A percentile compares a stretch with the other conserved stretches of the same genome.
Evolutionary conservation across 2,329 filamentous ascomycete species (phyloP).

Genomic region (Cryphonectria parasitica): DNA sequence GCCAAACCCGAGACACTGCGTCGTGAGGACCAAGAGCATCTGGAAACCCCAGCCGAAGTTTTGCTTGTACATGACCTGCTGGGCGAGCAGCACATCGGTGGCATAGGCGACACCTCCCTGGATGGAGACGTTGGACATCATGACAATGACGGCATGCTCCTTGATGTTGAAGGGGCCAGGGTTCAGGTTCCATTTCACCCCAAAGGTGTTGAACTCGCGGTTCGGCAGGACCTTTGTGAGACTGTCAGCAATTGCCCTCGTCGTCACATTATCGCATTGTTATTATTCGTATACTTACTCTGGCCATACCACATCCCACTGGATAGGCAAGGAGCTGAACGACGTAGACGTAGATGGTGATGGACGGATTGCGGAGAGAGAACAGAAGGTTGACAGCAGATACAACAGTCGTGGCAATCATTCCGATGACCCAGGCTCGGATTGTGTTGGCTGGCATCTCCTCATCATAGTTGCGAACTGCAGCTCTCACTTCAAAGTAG

Average conservation of each 20-base stretch:
- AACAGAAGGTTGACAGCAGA: constrained; percentile 26
- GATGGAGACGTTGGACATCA: constrained; percentile 38
- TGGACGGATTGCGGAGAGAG: constrained; percentile 22
- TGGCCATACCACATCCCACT: constrained; percentile 17
- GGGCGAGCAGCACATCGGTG: constrained; percentile 46
- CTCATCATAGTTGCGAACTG: constrained; percentile 33
- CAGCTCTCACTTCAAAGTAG: constrained; percentile 36
- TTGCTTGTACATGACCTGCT: constrained; percentile 54
- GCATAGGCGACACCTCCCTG: constrained; percentile 38
- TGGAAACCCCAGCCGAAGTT: constrained; percentile 62
- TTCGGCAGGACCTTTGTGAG: constrained; percentile 17
- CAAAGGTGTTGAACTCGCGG: constrained; percentile 34
- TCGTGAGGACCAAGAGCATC: constrained; percentile 62
- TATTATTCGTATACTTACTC: constrained; percentile 9
- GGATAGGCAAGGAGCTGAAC: constrained; percentile 26
- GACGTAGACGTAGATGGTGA: constrained; percentile 25
- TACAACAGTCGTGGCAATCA: constrained; percentile 20
- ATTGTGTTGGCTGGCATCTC: constrained; percentile 27
- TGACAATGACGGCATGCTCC: constrained; percentile 39
- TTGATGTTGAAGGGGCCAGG: constrained; percentile 42
- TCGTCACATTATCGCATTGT: background rate
- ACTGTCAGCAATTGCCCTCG: background rate
- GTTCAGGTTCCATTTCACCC: constrained; percentile 36
- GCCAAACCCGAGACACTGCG: constrained; percentile 63
- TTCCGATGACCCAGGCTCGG: constrained; percentile 25